phyloP scores from a whole-genome alignment of 2,329 filamentous ascomycete genomes.

The Colletotrichum sojae region DNA sequence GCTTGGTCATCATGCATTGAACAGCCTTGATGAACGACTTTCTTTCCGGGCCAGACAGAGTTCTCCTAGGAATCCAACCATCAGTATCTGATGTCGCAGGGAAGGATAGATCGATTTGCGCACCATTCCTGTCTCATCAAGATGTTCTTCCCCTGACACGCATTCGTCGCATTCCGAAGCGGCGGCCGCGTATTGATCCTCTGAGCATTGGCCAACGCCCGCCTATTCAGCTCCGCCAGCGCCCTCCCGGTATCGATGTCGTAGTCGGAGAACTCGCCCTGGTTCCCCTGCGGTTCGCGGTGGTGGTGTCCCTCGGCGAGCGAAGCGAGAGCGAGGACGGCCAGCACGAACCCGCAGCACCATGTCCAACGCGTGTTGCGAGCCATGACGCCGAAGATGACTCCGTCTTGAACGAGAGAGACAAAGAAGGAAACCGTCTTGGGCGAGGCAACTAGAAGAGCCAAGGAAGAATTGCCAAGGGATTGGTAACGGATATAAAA shows the following conservation, averaged over 20 bases:
- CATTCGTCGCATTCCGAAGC: not conserved
- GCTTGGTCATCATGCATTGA: constrained; percentile 46
- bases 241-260: constrained; percentile 34
- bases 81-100: not conserved
- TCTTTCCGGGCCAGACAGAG: constrained; percentile 42
- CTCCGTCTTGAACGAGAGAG: not conserved
- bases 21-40: constrained; percentile 47
- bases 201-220: constrained; percentile 12
- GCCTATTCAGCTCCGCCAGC: constrained; percentile 6
- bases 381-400: constrained; percentile 19
- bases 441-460: too few relatives aligned
- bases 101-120: not conserved
- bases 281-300: not conserved
- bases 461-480: not conserved
- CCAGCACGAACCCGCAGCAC: not conserved
- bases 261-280: constrained; percentile 4
- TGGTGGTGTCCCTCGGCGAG: not conserved
- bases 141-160: constrained; percentile 4
- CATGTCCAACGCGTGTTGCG: constrained; percentile 10
- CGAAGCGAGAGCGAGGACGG: constrained; percentile 7
- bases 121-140: constrained; percentile 34
- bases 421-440: too few relatives aligned
- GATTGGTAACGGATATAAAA: constrained; percentile 18
- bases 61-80: constrained; percentile 35
- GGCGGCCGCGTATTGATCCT: constrained; percentile 11